Conservation (phyloP, 1,284 basidiomycete genomes). For the Sporisorium scitamineum region DNA sequence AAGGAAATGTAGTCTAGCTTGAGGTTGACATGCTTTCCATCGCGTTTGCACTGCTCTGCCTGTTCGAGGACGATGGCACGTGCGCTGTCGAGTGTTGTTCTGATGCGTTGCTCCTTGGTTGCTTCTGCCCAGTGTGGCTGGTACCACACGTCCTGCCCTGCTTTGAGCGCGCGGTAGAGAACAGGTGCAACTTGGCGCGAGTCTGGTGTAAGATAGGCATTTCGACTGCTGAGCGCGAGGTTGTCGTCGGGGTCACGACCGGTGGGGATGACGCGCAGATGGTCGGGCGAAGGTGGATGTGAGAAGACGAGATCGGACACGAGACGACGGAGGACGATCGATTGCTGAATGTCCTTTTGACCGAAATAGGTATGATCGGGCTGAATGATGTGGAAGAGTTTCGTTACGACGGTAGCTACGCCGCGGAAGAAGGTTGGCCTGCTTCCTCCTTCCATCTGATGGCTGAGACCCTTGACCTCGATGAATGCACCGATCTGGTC, state of each 20-base stretch:
- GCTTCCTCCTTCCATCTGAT: slow-evolving; percentile 86
- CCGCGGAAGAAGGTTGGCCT: slow-evolving; percentile 94
- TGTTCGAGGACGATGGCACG: slow-evolving; percentile 30
- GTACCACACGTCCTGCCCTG: slow-evolving; percentile 71
- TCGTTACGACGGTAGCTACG: slow-evolving; percentile 93
- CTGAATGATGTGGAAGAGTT: slow-evolving; percentile 93
- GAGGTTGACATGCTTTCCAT: slow-evolving; percentile 70
- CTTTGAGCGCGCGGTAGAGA: slow-evolving; percentile 78
- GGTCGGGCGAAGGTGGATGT: slow-evolving; percentile 78
- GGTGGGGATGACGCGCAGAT: slow-evolving; percentile 81
- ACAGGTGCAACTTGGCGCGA: slow-evolving; percentile 80
- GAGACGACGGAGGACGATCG: slow-evolving; percentile 85
- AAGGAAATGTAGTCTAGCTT: slow-evolving; percentile 87
- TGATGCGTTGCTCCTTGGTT: slow-evolving; percentile 36
- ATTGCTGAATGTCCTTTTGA: slow-evolving; percentile 98
- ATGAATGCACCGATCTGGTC: slow-evolving; percentile 89
- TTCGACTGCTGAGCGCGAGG: slow-evolving; percentile 90
- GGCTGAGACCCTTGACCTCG: slow-evolving; percentile 83
- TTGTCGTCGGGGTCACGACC: slow-evolving; percentile 75
- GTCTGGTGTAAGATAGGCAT: slow-evolving; percentile 80
- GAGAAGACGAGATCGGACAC: slow-evolving; percentile 83
- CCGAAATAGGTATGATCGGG: slow-evolving; percentile 94
- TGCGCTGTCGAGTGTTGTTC: slow-evolving; percentile 48
- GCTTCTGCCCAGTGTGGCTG: slow-evolving; percentile 19
- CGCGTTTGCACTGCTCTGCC: slow-evolving; percentile 12